phyloP scores from a whole-genome alignment of 2,329 filamentous ascomycete genomes.

The Thermothelomyces thermophilus region DNA sequence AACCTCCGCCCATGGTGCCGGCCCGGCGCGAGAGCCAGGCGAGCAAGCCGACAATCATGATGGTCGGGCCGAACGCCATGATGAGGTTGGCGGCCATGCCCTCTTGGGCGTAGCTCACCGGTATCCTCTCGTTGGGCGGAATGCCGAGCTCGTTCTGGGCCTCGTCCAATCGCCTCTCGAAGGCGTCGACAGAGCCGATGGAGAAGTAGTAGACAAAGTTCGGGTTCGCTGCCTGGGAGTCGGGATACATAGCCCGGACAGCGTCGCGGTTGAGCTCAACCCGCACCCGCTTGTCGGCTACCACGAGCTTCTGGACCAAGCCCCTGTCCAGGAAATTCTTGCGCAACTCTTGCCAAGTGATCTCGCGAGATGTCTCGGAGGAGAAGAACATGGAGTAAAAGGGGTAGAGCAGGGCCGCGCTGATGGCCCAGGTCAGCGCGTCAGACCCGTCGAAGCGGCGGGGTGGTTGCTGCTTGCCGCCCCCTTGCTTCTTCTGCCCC shows the following conservation, averaged over 20 bases:
- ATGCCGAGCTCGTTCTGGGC: constrained; percentile 85
- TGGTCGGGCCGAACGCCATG: constrained; percentile 73
- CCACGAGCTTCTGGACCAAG: constrained; percentile 84
- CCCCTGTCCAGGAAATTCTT: constrained; percentile 94
- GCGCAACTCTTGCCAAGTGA: constrained; percentile 96
- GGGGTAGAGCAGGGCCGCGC: constrained; percentile 40
- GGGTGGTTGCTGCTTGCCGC: constrained; percentile 1
- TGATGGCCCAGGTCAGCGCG: constrained; percentile 45
- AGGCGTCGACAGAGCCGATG: constrained; percentile 89
- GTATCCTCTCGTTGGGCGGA: constrained; percentile 80
- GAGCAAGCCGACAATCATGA: constrained; percentile 77
- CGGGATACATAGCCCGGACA: constrained; percentile 65
- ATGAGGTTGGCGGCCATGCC: constrained; percentile 68
- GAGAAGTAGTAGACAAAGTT: constrained; percentile 87
- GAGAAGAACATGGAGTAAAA: constrained; percentile 38
- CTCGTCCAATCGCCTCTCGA: constrained; percentile 80
- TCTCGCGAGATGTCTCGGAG: constrained; percentile 55
- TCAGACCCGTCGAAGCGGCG: constrained; percentile 34
- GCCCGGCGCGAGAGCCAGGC: constrained; percentile 74
- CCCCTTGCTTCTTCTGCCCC: constrained; percentile 25
- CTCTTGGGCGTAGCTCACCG: constrained; percentile 78
- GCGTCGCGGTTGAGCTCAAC: constrained; percentile 76
- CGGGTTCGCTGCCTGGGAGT: constrained; percentile 60
- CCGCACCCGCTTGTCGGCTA: constrained; percentile 65
- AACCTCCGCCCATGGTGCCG: constrained; percentile 56